Evolutionary conservation across 192 early-diverging fungal species (phyloP), one percentile per base, ranked within the genome.

Genomic region (Ambispora gerdemannii): DNA sequence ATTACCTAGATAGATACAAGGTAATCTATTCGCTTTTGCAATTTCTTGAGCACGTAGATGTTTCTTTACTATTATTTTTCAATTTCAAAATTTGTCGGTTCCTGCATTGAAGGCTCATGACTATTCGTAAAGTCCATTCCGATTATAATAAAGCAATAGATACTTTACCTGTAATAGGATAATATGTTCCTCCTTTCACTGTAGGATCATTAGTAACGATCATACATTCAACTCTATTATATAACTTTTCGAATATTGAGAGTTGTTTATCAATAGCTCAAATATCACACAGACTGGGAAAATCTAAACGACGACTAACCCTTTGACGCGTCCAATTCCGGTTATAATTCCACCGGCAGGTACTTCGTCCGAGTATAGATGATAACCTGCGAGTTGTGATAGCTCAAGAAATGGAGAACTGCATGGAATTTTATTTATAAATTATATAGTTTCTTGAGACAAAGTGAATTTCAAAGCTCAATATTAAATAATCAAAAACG

Each of bases 131-230:
- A n/a, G n/a, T n/a, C n/a, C n/a, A n/a, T n/a, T n/a, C n/a, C n/a
- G n/a, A n/a, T n/a, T n/a, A n/a, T n/a, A n/a, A n/a, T n/a, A n/a
- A n/a, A n/a, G n/a, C n/a, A n/a, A n/a, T n/a, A n/a, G n/a, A n/a
- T n/a, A 6, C 28, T 17, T 55, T 74, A 89, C 87, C 66, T 56
- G 91, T 89, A 58, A 91, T 88, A 36, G 96, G 96, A 72, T 94
- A 98, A 81, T 98, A 98, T 50, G 94, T 91, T 63, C 96, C 96
- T 74, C 96, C 96, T 82, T 98, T 98, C 63, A 98, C 96, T 0
- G 96, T 98, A 2, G 94, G 90, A 77, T 98, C 95, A 79, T 98
- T 98, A 19, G 96, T 95, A 24, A 98, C 92, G 60, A 98, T 88
- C 86, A 98, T 90, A 81, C 96, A 97, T 79, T 96, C 93, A 25